These are phyloP conservation scores for Silybum marianum DNA, from an alignment of 129 eudicot species.

Conservation along the genomic window DNA sequence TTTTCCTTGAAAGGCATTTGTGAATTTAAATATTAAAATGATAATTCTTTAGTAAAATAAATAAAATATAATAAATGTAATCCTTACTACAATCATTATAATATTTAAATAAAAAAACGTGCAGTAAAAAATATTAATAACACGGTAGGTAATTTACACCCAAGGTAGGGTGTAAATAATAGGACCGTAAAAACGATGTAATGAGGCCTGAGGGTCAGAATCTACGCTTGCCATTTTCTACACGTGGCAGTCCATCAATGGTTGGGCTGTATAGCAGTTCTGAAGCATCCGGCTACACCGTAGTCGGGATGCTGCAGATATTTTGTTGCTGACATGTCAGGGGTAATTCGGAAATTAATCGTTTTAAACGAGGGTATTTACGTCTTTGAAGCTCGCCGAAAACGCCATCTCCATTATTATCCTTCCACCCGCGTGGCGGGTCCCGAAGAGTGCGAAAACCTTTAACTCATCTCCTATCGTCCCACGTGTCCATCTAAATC, in stretches of 20 bases:
- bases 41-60: too few species aligned
- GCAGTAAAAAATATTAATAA: too few species aligned
- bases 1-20: too few species aligned
- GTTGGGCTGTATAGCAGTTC: constrained; percentile 12
- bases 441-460: constrained; percentile 33
- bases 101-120: too few species aligned
- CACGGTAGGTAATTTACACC: too few species aligned
- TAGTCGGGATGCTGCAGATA: constrained; percentile 21
- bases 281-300: neutral
- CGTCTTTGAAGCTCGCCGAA: constrained; percentile 22
- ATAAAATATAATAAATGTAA: too few species aligned
- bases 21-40: too few species aligned
- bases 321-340: constrained; percentile 39
- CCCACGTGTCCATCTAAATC: constrained; percentile 56
- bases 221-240: too few species aligned
- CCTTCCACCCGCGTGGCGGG: neutral
- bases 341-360: neutral
- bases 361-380: neutral
- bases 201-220: too few species aligned
- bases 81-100: too few species aligned
- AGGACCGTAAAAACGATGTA: too few species aligned
- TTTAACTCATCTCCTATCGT: constrained; percentile 34
- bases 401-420: neutral
- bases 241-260: constrained; percentile 10
- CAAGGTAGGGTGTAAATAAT: too few species aligned